Base-by-base conservation (phyloP, 805 yeast genomes). In the Wickerhamomyces subpelliculosus region DNA sequence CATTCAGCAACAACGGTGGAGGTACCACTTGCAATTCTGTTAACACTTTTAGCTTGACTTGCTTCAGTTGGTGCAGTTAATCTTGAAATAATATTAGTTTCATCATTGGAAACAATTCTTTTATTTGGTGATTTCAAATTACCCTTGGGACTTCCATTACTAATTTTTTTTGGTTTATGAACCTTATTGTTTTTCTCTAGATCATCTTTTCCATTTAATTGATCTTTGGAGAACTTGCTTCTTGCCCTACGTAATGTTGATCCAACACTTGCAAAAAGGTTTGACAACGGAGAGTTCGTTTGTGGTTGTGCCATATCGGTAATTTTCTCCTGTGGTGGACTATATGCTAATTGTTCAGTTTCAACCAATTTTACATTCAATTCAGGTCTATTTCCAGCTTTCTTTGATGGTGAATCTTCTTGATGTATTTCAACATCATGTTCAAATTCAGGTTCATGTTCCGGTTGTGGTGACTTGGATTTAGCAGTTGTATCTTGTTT, bases 281-380 rank as follows among this genome's bases (percentile, higher is more conserved):
- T 45, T 8, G 56, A 49, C 4, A 54, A 27, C 8, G 57, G 59
- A 2, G 59, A 54, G n/a, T 43, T 28, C 4, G 38, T 28, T 5
- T 38, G 27, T 16, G 37, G 37, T 8, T 23, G 19, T 11, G 49
- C 43, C 3, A 48, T 37, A 8, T 11, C 25, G 8, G 29, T 4
- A 2, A 13, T 17, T 6, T 8, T 16, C 17, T 23, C 22, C 16
- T 30, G 30, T 13, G 24, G 12, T 8, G 49, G 47, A 23, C 47
- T 42, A n/a, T 39, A 34, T 11, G 39, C 21, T 6, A 33, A 32
- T 8, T 16, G 38, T 12, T 35, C 27, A 4, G 40, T 37, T 11
- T 32, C 28, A 3, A 24, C 35, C 11, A 42, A 35, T 17, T 34
- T 34, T 1, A 17, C 22, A 19, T 5, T 11, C 12, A 8, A 4